These are phyloP conservation scores for Sextonia rubra DNA, from an alignment of 164 flowering plant genomes.

Conservation along the genomic window DNA sequence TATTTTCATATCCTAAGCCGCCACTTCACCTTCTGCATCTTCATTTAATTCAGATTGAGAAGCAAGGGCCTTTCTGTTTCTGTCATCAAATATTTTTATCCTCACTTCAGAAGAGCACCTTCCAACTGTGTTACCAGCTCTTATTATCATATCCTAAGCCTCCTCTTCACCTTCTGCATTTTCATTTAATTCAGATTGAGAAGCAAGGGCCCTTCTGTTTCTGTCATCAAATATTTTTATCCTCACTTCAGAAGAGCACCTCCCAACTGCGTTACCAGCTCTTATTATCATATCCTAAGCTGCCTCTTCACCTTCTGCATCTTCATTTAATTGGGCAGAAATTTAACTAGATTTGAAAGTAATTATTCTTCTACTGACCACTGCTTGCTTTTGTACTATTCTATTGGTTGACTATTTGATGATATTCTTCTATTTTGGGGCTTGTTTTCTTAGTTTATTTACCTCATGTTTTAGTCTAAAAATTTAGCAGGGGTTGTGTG, in stretches of 20 bases:
- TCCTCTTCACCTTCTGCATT: not conserved
- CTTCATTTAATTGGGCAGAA: not conserved
- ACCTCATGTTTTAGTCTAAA: not conserved
- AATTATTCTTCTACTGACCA: not conserved
- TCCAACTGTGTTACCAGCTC: not conserved
- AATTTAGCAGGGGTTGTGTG: not conserved
- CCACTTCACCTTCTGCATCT: not conserved
- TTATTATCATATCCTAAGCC: not conserved
- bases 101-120: not conserved
- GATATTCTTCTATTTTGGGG: not conserved
- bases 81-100: too few species aligned
- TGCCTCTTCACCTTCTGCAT: not conserved
- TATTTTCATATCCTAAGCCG: not conserved
- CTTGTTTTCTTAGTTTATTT: not conserved
- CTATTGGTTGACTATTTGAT: not conserved
- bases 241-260: not conserved
- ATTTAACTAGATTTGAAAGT: not conserved
- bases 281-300: not conserved
- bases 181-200: not conserved
- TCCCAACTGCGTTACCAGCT: not conserved
- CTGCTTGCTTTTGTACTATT: not conserved
- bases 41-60: too few species aligned
- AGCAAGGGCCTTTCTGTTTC: too few species aligned
- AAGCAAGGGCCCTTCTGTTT: too few species aligned
- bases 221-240: too few species aligned